A percentile compares a stretch with the other conserved stretches of the same genome.
These are phyloP conservation scores for Phaeolepiota aurea DNA, from an alignment of 768 basidiomycete genomes.

Conservation along the genomic window DNA sequence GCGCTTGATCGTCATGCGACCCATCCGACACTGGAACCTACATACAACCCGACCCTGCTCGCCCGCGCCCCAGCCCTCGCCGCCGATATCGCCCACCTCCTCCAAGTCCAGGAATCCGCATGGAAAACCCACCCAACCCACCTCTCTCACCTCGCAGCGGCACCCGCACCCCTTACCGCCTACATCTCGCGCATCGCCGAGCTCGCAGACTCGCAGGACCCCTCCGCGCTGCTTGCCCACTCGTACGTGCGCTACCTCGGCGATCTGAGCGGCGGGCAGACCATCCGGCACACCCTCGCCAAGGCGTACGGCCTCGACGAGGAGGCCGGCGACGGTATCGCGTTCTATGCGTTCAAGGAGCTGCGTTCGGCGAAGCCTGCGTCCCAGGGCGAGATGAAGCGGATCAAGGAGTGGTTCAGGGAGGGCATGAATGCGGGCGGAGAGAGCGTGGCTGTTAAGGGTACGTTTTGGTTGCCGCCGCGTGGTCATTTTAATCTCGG, in stretches of 20 bases:
- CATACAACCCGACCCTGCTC: slow-evolving; percentile 64
- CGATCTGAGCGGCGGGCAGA: slow-evolving; percentile 74
- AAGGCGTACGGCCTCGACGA: slow-evolving; percentile 61
- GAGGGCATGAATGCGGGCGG: slow-evolving; percentile 45
- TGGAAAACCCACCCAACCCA: slow-evolving; percentile 56
- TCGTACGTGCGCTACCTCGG: slow-evolving; percentile 80
- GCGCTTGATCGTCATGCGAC: slow-evolving; percentile 51
- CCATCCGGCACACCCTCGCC: slow-evolving; percentile 50
- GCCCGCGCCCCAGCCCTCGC: slow-evolving; percentile 51
- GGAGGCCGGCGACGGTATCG: slow-evolving; percentile 40
- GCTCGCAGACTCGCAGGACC: slow-evolving; percentile 37
- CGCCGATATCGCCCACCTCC: slow-evolving; percentile 59
- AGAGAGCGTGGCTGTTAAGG: slow-evolving; percentile 30
- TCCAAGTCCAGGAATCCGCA: slow-evolving; percentile 36
- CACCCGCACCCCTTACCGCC: slow-evolving; percentile 37
- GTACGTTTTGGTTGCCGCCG: slow-evolving; percentile 14
- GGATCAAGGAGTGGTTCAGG: slow-evolving; percentile 68
- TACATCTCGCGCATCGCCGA: slow-evolving; percentile 48
- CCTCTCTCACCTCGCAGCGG: slow-evolving; percentile 28
- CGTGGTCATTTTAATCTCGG: neutral
- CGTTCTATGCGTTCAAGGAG: slow-evolving; percentile 65
- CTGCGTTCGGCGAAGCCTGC: slow-evolving; percentile 37
- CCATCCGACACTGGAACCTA: slow-evolving; percentile 56
- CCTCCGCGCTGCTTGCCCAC: slow-evolving; percentile 58
- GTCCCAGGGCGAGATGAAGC: slow-evolving; percentile 53